Conservation (phyloP, 441 rosid species). For the Croton laevigatus region DNA sequence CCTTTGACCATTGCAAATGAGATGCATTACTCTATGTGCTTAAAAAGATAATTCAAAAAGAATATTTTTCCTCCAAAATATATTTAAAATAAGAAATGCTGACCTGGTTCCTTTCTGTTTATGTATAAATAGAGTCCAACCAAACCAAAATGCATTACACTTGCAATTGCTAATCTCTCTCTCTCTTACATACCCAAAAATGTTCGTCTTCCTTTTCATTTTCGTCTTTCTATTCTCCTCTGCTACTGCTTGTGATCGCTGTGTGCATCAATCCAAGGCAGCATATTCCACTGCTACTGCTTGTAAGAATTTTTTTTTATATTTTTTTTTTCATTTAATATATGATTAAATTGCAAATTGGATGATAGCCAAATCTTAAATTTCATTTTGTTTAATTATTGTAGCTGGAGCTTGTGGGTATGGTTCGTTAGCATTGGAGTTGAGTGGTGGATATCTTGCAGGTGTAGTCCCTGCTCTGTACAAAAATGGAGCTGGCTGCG, state of each 20-base stretch:
- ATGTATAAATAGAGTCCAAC: constrained; percentile 16
- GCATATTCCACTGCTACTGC: constrained; percentile 57
- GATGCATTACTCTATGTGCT: no score
- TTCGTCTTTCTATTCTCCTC: constrained; percentile 42
- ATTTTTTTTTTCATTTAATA: background rate
- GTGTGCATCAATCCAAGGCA: constrained; percentile 66
- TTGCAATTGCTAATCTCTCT: background rate
- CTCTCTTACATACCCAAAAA: constrained; percentile 17
- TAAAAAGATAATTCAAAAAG: no score
- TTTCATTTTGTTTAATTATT: constrained; percentile 19
- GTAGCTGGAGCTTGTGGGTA: constrained; percentile 93
- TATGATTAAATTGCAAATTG: background rate
- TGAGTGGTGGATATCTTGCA: constrained; percentile 64
- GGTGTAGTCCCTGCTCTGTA: constrained; percentile 64
- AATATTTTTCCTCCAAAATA: no score
- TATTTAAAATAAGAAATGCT: constrained; percentile 22
- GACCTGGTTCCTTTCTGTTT: constrained; percentile 35
- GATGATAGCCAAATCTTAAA: constrained; percentile 25
- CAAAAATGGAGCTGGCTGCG: constrained; percentile 86
- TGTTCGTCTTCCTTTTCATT: constrained; percentile 37
- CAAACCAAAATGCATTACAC: background rate
- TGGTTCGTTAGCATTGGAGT: constrained; percentile 63
- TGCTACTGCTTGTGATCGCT: constrained; percentile 72
- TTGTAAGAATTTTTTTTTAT: constrained; percentile 31
- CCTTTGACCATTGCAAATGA: no score